These are phyloP conservation scores for Phascolomyces articulosus DNA, from an alignment of 371 early-diverging fungal genomes.

Conservation along the genomic window DNA sequence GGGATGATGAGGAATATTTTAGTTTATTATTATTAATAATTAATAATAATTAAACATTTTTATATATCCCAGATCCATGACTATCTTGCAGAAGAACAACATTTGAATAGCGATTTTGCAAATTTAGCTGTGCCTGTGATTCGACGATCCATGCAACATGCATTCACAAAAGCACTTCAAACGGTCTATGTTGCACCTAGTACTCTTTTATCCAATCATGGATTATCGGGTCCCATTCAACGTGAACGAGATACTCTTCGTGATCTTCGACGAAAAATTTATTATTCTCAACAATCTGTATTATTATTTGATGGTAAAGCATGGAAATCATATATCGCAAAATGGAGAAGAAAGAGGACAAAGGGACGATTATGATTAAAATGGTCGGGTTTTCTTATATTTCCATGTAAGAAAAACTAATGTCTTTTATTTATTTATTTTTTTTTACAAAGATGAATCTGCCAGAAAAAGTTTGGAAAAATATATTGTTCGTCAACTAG, in stretches of 20 bases:
- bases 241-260: background rate
- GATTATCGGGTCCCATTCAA: background rate
- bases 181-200: constrained; percentile 20
- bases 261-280: constrained; percentile 6
- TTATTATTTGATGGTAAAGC: constrained; percentile 21
- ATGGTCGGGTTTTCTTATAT: too few relatives aligned
- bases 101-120: constrained; percentile 16
- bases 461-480: constrained; percentile 27
- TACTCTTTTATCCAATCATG: background rate
- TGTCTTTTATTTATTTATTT: too few relatives aligned
- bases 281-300: constrained; percentile 12
- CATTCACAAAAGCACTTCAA: constrained; percentile 14
- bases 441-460: constrained; percentile 23
- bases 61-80: constrained; percentile 9
- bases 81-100: constrained; percentile 11
- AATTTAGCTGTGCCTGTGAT: constrained; percentile 9
- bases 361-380: too few relatives aligned
- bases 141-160: constrained; percentile 18
- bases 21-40: background rate
- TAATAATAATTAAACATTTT: too few relatives aligned
- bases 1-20: too few relatives aligned
- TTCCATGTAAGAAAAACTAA: too few relatives aligned
- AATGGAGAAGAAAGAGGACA: too few relatives aligned
- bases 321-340: too few relatives aligned
- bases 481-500: constrained; percentile 25